Percentiles rank a stretch among this genome's conserved stretches.
These are phyloP conservation scores for Raffaelea ambrosiae DNA, from an alignment of 2,329 filamentous ascomycete species.

Conservation along the genomic window DNA sequence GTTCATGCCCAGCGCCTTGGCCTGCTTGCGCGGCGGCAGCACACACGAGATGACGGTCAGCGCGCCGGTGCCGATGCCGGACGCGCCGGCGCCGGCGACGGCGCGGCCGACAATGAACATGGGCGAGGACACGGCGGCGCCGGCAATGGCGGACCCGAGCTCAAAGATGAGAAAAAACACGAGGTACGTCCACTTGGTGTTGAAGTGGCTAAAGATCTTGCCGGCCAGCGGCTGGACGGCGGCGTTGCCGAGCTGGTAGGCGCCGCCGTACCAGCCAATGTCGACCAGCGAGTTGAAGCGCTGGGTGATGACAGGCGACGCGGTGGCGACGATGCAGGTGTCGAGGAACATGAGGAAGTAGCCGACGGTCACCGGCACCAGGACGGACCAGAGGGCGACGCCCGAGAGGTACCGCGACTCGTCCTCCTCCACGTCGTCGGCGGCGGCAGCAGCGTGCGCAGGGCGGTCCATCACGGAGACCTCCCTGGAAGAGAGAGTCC, in stretches of 20 bases:
- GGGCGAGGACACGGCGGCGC: constrained; percentile 31
- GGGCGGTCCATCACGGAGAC: too few species aligned
- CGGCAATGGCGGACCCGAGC: constrained; percentile 45
- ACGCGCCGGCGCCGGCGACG: constrained; percentile 41
- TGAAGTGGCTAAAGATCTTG: constrained; percentile 37
- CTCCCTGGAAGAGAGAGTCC: too few species aligned
- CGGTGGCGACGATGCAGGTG: neutral
- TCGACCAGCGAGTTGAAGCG: constrained; percentile 5
- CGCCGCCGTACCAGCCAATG: constrained; percentile 15
- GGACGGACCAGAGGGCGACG: neutral
- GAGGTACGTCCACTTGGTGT: constrained; percentile 28
- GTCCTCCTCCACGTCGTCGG: neutral
- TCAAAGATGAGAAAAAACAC: constrained; percentile 41
- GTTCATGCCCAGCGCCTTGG: constrained; percentile 7
- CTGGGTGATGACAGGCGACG: constrained; percentile 2
- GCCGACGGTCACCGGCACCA: neutral
- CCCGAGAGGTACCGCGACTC: neutral
- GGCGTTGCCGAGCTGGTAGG: constrained; percentile 15
- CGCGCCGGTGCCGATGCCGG: constrained; percentile 40
- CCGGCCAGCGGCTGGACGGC: constrained; percentile 32
- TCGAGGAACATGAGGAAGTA: neutral
- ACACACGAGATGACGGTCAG: constrained; percentile 39
- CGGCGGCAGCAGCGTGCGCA: too few species aligned
- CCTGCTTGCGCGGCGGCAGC: constrained; percentile 30
- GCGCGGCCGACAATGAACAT: constrained; percentile 48